Evolutionary conservation across 192 early-diverging fungal species (phyloP).

Genomic region (Rhizoclosmatium globosum): DNA sequence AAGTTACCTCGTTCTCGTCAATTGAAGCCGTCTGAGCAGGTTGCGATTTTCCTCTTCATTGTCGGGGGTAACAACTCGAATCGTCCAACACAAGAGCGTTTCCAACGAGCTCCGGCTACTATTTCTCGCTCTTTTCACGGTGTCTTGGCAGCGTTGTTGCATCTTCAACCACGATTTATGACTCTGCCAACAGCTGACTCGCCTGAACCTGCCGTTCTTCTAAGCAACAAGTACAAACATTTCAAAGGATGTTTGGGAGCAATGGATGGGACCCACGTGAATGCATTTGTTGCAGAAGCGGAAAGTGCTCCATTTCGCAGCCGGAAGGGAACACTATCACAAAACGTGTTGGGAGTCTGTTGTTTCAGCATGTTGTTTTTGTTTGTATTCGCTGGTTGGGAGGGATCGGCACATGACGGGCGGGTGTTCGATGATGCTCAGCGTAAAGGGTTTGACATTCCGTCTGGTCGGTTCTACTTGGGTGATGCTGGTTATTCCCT

Average conservation of each 20-base stretch:
- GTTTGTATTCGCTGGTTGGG: conserved; percentile 23
- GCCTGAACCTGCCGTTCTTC: background rate
- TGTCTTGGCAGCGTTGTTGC: background rate
- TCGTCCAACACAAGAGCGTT: background rate
- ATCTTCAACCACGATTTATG: background rate
- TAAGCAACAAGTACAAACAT: background rate
- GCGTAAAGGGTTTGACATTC: conserved; percentile 15
- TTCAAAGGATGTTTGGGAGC: conserved; percentile 26
- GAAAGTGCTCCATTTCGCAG: background rate
- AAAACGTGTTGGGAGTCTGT: conserved; percentile 29
- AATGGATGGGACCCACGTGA: conserved; percentile 31
- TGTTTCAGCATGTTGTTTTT: conserved; percentile 25
- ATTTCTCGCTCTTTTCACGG: conserved; percentile 8
- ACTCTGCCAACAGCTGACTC: background rate
- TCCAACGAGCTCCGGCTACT: background rate
- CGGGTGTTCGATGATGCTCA: conserved; percentile 18
- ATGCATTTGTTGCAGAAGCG: background rate
- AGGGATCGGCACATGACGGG: conserved; percentile 34
- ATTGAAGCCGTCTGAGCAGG: background rate
- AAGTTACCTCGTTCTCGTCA: background rate
- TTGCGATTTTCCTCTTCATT: conserved; percentile 20
- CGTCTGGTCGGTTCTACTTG: conserved; percentile 21
- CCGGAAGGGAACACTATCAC: conserved; percentile 21
- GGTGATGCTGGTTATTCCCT: conserved; percentile 26
- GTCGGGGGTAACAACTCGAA: conserved; percentile 6